These are phyloP conservation scores for Verticillium klebahnii DNA, from an alignment of 2,329 filamentous ascomycete genomes.

Conservation along the genomic window DNA sequence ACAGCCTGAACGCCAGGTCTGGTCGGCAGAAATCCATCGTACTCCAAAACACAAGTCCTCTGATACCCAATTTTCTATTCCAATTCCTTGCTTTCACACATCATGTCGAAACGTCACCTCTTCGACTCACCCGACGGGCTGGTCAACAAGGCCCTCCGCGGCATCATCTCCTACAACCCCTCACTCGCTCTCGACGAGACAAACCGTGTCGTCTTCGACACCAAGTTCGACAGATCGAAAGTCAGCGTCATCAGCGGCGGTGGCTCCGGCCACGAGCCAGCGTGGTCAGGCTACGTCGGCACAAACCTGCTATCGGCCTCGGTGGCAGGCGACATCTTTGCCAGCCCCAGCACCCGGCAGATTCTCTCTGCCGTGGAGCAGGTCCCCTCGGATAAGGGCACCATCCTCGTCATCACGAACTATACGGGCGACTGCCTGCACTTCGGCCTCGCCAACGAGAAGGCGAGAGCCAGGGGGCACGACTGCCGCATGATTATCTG, in stretches of 20 bases:
- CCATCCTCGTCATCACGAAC: constrained; percentile 59
- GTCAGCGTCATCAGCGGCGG: constrained; percentile 51
- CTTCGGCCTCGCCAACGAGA: constrained; percentile 56
- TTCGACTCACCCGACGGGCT: constrained; percentile 49
- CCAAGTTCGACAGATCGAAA: constrained; percentile 34
- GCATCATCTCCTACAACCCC: constrained; percentile 49
- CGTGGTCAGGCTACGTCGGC: constrained; percentile 61
- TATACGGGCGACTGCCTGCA: constrained; percentile 62
- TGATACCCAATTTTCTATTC: not conserved
- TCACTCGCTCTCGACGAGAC: constrained; percentile 42
- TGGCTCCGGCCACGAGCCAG: constrained; percentile 56
- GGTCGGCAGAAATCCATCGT: not conserved
- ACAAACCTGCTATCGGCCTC: constrained; percentile 56
- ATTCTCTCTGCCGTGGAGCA: constrained; percentile 54
- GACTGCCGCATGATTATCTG: constrained; percentile 55
- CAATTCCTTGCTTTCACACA: not conserved
- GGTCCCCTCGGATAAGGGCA: constrained; percentile 49
- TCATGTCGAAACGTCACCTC: constrained; percentile 50
- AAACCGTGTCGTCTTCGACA: constrained; percentile 48
- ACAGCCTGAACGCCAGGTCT: not conserved
- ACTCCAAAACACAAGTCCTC: not conserved
- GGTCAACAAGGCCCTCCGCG: constrained; percentile 45
- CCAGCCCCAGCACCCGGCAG: constrained; percentile 58
- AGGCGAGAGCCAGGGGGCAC: constrained; percentile 49
- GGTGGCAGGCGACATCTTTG: constrained; percentile 59